Percentiles rank a stretch among this genome's conserved stretches.
These are phyloP conservation scores for Graphilbum sp. DNA, from an alignment of 2,329 filamentous ascomycete species.

Conservation along the genomic window DNA sequence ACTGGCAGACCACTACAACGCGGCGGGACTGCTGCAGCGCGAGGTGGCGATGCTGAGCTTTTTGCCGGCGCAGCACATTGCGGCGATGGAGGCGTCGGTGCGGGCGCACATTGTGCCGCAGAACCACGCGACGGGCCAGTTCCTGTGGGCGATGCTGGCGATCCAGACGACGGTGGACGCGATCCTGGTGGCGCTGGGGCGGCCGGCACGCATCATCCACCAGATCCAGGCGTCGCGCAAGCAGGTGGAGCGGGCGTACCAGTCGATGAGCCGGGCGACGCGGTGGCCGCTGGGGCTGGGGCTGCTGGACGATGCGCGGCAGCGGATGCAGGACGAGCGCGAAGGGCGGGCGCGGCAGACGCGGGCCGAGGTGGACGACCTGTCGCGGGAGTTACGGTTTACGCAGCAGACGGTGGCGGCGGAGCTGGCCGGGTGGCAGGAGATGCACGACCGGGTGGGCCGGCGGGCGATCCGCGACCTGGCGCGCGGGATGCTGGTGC, in stretches of 20 bases:
- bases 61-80: constrained; percentile 50
- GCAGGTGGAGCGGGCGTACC: constrained; percentile 61
- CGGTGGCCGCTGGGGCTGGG: constrained; percentile 66
- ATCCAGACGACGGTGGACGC: constrained; percentile 75
- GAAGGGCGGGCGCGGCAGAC: constrained; percentile 61
- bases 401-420: constrained; percentile 86
- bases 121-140: constrained; percentile 53
- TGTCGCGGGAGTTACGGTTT: constrained; percentile 74
- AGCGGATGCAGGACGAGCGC: constrained; percentile 67
- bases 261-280: constrained; percentile 55
- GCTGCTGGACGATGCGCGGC: constrained; percentile 73
- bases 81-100: constrained; percentile 58
- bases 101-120: constrained; percentile 49
- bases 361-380: constrained; percentile 50
- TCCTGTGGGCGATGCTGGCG: constrained; percentile 62
- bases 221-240: constrained; percentile 61
- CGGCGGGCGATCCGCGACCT: constrained; percentile 59
- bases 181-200: constrained; percentile 60
- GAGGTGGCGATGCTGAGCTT: constrained; percentile 42
- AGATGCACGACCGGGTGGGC: constrained; percentile 66
- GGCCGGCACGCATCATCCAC: constrained; percentile 61
- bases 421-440: constrained; percentile 89
- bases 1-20: constrained; percentile 48
- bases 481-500: constrained; percentile 61
- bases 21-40: constrained; percentile 29